Evolutionary conservation across 176 grass and related monocot species (phyloP).

Genomic region (Echinochloa phyllopogon): DNA sequence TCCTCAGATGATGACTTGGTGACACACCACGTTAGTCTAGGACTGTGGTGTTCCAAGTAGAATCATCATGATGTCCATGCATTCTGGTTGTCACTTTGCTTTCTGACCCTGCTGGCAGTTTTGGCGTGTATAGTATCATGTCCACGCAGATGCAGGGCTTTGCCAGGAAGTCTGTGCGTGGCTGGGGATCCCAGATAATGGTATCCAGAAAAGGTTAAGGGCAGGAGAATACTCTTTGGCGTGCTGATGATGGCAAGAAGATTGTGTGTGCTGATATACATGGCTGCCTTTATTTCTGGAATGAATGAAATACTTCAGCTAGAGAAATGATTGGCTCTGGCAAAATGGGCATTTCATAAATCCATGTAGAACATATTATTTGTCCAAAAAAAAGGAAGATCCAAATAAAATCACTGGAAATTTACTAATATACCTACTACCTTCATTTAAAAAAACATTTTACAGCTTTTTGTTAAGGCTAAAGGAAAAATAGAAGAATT

Average conservation of each 20-base stretch:
- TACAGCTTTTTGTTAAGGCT: neutral
- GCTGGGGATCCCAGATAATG: constrained; percentile 35
- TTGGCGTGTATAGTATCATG: constrained; percentile 45
- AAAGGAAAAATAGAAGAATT: neutral
- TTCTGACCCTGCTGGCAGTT: constrained; percentile 47
- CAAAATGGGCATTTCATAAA: neutral
- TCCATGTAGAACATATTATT: neutral
- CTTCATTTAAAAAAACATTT: neutral
- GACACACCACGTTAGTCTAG: constrained; percentile 27
- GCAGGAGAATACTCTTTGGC: constrained; percentile 29
- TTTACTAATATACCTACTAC: neutral
- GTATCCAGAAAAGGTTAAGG: constrained; percentile 40
- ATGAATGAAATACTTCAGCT: neutral
- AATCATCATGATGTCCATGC: constrained; percentile 32
- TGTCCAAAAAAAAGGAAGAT: neutral
- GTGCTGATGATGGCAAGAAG: constrained; percentile 15
- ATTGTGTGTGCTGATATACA: constrained; percentile 26
- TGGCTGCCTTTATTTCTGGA: neutral
- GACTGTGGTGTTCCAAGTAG: constrained; percentile 19
- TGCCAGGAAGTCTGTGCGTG: constrained; percentile 34
- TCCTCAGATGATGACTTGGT: neutral
- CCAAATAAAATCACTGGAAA: neutral
- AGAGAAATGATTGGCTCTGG: constrained; percentile 4
- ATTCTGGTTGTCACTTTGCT: constrained; percentile 51
- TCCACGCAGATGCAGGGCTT: constrained; percentile 21